A percentile compares a stretch with the other conserved stretches of the same genome.
phyloP scores from a whole-genome alignment of 305 asterid species.

The Nicotiana rustica region DNA sequence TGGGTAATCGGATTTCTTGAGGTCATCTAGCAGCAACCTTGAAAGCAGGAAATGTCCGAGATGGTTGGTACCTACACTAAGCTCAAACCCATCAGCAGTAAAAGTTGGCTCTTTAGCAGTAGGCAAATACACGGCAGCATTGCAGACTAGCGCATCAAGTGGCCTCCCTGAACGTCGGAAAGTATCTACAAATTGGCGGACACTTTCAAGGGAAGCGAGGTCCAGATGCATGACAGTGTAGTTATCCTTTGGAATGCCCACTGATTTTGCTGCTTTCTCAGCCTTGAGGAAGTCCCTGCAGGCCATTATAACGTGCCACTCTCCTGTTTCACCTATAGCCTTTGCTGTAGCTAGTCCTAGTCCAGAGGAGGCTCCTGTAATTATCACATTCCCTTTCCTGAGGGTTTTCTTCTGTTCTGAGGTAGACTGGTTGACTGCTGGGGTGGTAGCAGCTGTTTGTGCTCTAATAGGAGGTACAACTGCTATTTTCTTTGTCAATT shows the following conservation, averaged over 20 bases:
- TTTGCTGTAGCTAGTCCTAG: constrained; percentile 93
- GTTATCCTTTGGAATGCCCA: constrained; percentile 76
- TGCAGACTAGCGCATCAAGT: constrained; percentile 84
- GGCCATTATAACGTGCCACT: constrained; percentile 95
- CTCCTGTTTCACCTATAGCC: constrained; percentile 88
- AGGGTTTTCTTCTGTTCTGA: constrained; percentile 72
- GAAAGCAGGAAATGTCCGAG: constrained; percentile 88
- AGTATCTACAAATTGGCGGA: constrained; percentile 83
- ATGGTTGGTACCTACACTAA: constrained; percentile 93
- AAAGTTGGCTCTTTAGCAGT: constrained; percentile 91
- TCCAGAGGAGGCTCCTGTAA: constrained; percentile 95
- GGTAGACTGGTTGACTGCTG: constrained; percentile 56
- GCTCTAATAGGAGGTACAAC: constrained; percentile 59
- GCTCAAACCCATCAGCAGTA: constrained; percentile 89
- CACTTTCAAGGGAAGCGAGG: constrained; percentile 91
- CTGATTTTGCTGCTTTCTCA: constrained; percentile 81
- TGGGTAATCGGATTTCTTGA: constrained; percentile 74
- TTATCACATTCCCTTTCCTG: constrained; percentile 72
- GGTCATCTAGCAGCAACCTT: constrained; percentile 77
- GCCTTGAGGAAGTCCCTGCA: constrained; percentile 96
- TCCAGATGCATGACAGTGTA: constrained; percentile 92
- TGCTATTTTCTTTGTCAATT: constrained; percentile 41
- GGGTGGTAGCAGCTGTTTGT: constrained; percentile 68
- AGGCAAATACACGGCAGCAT: constrained; percentile 91
- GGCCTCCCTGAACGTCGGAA: constrained; percentile 78